A percentile compares a stretch with the other conserved stretches of the same genome.
Conservation (phyloP, 306 rosid genomes). For the Quercus dentata region DNA sequence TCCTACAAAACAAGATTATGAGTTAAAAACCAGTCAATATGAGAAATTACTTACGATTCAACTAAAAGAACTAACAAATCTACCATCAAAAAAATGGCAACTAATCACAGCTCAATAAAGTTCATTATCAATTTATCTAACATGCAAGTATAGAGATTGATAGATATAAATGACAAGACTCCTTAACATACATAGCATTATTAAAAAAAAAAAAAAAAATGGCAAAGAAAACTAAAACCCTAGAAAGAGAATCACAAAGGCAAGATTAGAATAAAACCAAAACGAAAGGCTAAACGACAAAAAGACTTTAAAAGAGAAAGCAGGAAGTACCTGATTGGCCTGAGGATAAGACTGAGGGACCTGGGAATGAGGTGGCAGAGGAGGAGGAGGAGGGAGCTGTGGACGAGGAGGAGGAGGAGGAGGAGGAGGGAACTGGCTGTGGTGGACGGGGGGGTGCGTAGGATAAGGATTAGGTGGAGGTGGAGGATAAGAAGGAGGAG, state of each 20-base stretch:
- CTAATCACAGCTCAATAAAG: neutral
- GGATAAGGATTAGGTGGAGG: constrained; percentile 1
- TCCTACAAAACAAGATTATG: constrained; percentile 41
- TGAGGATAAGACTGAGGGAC: constrained; percentile 64
- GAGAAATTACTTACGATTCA: neutral
- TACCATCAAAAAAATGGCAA: neutral
- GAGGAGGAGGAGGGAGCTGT: constrained; percentile 39
- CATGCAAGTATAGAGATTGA: neutral
- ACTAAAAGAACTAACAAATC: neutral
- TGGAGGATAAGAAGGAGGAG: constrained; percentile 47
- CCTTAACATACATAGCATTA: neutral
- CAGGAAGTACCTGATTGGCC: constrained; percentile 27
- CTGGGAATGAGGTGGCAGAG: constrained; percentile 50
- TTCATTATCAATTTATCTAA: neutral
- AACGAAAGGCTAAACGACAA: neutral
- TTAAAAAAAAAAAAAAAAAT: neutral
- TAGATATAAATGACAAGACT: neutral
- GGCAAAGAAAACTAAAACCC: constrained; percentile 12
- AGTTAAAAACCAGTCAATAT: neutral
- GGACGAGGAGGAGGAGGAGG: constrained; percentile 44
- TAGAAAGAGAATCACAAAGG: neutral
- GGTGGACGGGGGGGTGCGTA: constrained; percentile 38
- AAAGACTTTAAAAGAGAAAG: neutral
- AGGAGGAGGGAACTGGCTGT: constrained; percentile 51
- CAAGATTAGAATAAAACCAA: neutral